Evolutionary conservation across 371 early-diverging fungal genomes (phyloP).

Genomic region (Thermomucor indicae-seudaticae): DNA sequence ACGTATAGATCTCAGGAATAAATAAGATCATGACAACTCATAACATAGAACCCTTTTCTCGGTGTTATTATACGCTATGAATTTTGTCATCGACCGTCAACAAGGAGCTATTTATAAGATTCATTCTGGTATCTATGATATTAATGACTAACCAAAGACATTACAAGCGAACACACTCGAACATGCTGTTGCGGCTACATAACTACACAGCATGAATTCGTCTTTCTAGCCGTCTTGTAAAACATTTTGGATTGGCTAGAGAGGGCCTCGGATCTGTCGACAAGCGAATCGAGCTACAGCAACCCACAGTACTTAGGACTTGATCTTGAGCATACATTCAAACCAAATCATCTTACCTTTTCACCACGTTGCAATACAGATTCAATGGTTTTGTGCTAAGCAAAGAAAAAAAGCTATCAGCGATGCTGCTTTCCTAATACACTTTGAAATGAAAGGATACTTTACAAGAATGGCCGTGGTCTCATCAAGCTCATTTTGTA

Average conservation of each 20-base stretch:
- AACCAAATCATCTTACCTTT: slow-evolving; percentile 43
- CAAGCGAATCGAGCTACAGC: slow-evolving; percentile 87
- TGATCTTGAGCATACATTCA: background rate
- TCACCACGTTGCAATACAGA: slow-evolving; percentile 95
- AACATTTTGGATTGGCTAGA: slow-evolving; percentile 94
- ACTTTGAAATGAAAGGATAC: no score
- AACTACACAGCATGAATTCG: slow-evolving; percentile 87
- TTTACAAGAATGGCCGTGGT: slow-evolving; percentile 90
- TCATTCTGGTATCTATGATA: no score
- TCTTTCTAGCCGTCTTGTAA: slow-evolving; percentile 98
- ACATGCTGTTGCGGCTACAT: no score
- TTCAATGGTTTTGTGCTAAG: slow-evolving; percentile 95
- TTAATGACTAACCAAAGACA: no score
- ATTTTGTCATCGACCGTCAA: no score
- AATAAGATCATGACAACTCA: no score
- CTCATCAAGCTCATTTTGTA: slow-evolving; percentile 98
- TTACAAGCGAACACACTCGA: no score
- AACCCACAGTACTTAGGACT: background rate
- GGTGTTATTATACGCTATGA: no score
- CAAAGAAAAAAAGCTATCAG: slow-evolving; percentile 1
- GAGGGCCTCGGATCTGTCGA: slow-evolving; percentile 86
- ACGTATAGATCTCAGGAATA: no score
- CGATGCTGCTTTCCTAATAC: no score
- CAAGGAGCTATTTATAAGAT: no score
- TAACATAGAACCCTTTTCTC: no score